Evolutionary conservation across 129 eudicot genomes (phyloP), one percentile per base, ranked within the genome.

Genomic region (Tanacetum coccineum): DNA sequence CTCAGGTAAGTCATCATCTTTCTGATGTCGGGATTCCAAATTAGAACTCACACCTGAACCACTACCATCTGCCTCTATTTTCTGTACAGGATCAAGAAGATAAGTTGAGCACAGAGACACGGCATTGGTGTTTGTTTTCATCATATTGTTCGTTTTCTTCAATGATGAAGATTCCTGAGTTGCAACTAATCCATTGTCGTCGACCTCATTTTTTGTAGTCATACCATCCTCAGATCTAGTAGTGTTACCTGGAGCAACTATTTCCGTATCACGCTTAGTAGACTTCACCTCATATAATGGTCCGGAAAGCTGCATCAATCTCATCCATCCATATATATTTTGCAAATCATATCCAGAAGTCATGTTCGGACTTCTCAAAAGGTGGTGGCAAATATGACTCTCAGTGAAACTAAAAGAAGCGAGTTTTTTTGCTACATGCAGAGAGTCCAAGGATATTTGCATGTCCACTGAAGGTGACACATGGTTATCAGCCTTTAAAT

Each of bases 301-400:
- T 64, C 64, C 25, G 26, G 50, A 12, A 68, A 42, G 44, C 39
- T 73, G 47, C 72, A 60, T 47, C 18, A 61, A 53, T 53, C 44
- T 72, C 92, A 86, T 78, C 92, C 95, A 84, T 56, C 74, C 72
- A 54, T 86, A 84, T 39, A 62, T 65, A 22, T 79, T 66, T 20
- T 55, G 50, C 49, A 84, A 40, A 25, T 79, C 73, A 69, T 55
- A 19, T 6, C 11, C 55, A 40, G 76, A 65, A 74, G 48, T 68
- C 53, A 58, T 2, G 18, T 70, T 74, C 53, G 66, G 44, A 48
- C 62, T 60, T 63, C 81, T 72, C 82, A 65, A 25, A 47, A 70
- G 15, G 32, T 76, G 64, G 50, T 76, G 60, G 57, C 40, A 68
- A 28, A 52, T 64, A 59, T 60, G 66, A 64, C 21, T 36, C 40